Evolutionary conservation across 2,329 filamentous ascomycete species (phyloP).

Genomic region (Scedosporium boydii): DNA sequence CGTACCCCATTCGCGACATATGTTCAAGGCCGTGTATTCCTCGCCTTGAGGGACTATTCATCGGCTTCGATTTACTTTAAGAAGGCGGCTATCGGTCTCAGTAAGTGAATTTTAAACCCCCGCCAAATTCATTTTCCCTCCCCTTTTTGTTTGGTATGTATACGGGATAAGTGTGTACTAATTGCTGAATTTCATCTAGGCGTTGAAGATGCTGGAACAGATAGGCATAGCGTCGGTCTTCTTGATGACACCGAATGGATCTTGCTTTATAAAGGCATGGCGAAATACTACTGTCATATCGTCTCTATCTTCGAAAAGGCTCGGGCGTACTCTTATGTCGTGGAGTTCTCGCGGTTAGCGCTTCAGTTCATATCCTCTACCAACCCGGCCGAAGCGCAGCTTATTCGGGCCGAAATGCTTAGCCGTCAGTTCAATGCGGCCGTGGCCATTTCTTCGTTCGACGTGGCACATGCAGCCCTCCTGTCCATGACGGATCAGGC

Average conservation of each 20-base stretch:
- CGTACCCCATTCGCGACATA: slow-evolving; percentile 62
- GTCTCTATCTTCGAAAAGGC: slow-evolving; percentile 71
- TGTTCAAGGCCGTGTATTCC: slow-evolving; percentile 69
- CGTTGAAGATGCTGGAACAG: slow-evolving; percentile 32
- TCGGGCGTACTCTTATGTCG: slow-evolving; percentile 68
- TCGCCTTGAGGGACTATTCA: slow-evolving; percentile 65
- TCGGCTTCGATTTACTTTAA: slow-evolving; percentile 68
- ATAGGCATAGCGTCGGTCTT: slow-evolving; percentile 53
- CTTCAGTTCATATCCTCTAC: slow-evolving; percentile 45
- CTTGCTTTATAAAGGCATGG: slow-evolving; percentile 59
- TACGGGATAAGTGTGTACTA: background rate
- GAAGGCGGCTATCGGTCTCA: slow-evolving; percentile 72
- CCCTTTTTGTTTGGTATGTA: background rate
- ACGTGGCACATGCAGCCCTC: slow-evolving; percentile 72
- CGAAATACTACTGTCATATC: slow-evolving; percentile 81
- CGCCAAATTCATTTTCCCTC: too few relatives aligned
- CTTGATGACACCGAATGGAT: slow-evolving; percentile 69
- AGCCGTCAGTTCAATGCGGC: slow-evolving; percentile 77
- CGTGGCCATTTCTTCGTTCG: slow-evolving; percentile 68
- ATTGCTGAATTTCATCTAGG: slow-evolving; percentile 22
- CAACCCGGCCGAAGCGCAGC: slow-evolving; percentile 18
- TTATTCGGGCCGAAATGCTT: slow-evolving; percentile 61
- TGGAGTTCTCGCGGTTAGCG: slow-evolving; percentile 72
- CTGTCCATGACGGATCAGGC: slow-evolving; percentile 61
- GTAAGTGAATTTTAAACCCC: slow-evolving; percentile 40